These are phyloP conservation scores for Posidonia australis DNA, from an alignment of 106 monocot species.

Conservation along the genomic window DNA sequence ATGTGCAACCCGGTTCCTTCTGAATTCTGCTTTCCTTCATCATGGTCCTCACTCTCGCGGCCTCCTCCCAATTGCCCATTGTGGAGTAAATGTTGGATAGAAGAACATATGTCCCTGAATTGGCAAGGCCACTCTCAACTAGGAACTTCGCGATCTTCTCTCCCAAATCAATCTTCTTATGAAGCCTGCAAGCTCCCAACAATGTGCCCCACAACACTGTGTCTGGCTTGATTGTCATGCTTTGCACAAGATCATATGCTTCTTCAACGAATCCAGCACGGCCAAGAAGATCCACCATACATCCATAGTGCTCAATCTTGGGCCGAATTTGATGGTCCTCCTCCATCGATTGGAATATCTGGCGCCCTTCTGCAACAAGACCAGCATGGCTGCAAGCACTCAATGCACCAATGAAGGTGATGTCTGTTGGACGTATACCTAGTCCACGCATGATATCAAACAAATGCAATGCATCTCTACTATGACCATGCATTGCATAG, in stretches of 20 bases:
- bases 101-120: slow-evolving; percentile 56
- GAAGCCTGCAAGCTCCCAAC: slow-evolving; percentile 53
- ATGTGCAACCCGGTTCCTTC: slow-evolving; percentile 71
- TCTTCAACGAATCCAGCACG: slow-evolving; percentile 68
- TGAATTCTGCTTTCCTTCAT: slow-evolving; percentile 54
- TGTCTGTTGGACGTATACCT: slow-evolving; percentile 46
- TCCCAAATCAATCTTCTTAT: slow-evolving; percentile 42
- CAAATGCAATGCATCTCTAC: slow-evolving; percentile 31
- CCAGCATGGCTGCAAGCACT: slow-evolving; percentile 75
- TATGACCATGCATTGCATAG: slow-evolving; percentile 61
- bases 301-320: too few species aligned
- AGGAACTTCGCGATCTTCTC: slow-evolving; percentile 46
- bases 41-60: slow-evolving; percentile 36
- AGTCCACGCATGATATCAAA: slow-evolving; percentile 22
- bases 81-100: slow-evolving; percentile 68
- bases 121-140: slow-evolving; percentile 35
- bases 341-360: slow-evolving; percentile 43
- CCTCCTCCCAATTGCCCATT: slow-evolving; percentile 53
- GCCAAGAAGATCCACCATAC: slow-evolving; percentile 68
- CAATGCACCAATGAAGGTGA: slow-evolving; percentile 67
- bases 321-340: slow-evolving; percentile 39
- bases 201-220: slow-evolving; percentile 51
- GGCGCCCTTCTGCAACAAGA: slow-evolving; percentile 41
- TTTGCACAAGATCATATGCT: slow-evolving; percentile 45
- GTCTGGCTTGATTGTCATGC: slow-evolving; percentile 51